These are phyloP conservation scores for Candida gorgasii DNA, from an alignment of 805 yeast genomes.

Conservation along the genomic window DNA sequence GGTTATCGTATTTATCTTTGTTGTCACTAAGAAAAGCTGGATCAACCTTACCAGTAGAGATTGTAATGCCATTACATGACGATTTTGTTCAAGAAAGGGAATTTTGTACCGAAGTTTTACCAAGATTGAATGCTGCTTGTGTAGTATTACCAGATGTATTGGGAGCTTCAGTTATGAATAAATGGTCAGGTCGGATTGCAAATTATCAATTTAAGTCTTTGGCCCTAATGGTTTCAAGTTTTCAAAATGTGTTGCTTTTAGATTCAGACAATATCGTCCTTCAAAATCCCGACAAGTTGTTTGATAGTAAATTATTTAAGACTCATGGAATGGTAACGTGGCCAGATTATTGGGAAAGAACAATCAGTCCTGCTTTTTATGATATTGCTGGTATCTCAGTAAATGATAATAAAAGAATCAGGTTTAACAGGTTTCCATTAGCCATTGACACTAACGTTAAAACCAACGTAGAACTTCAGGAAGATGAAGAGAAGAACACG, in stretches of 20 bases:
- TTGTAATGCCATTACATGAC: slow-evolving; percentile 32
- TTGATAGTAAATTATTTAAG: slow-evolving; percentile 30
- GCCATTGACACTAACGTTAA: slow-evolving; percentile 13
- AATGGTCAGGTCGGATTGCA: slow-evolving; percentile 41
- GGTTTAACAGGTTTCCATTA: slow-evolving; percentile 29
- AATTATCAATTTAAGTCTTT: slow-evolving; percentile 72
- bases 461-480: slow-evolving; percentile 10
- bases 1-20: slow-evolving; percentile 36
- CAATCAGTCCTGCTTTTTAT: slow-evolving; percentile 37
- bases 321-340: slow-evolving; percentile 39
- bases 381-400: slow-evolving; percentile 34
- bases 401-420: slow-evolving; percentile 27
- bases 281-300: slow-evolving; percentile 30
- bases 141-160: slow-evolving; percentile 50
- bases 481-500: slow-evolving; percentile 20
- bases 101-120: slow-evolving; percentile 61
- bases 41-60: slow-evolving; percentile 39
- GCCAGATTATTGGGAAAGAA: slow-evolving; percentile 47
- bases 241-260: slow-evolving; percentile 32
- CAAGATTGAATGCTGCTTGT: slow-evolving; percentile 65
- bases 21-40: slow-evolving; percentile 37
- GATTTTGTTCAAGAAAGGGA: slow-evolving; percentile 35
- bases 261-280: slow-evolving; percentile 38
- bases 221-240: slow-evolving; percentile 40
- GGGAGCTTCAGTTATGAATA: slow-evolving; percentile 50